Evolutionary conservation across 768 basidiomycete species (phyloP), one percentile per base, ranked within the genome.

Genomic region (Lactarius tabidus): DNA sequence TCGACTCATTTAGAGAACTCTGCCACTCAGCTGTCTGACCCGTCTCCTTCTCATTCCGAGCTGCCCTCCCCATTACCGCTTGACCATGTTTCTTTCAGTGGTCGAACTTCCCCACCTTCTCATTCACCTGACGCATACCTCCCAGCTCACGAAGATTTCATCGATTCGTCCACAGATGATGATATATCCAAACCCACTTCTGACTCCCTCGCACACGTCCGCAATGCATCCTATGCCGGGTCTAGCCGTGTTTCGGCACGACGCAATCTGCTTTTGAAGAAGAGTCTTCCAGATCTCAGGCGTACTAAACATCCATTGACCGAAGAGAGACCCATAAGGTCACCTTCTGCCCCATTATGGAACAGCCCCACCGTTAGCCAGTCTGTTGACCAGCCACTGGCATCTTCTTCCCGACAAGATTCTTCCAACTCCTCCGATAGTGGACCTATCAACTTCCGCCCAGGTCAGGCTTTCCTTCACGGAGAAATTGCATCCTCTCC

Each of bases 231-330:
- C 15, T 79, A 79, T 69, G 82, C 77, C 48, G 80, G 74, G 67
- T 72, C 72, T 59, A 77, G 63, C 62, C 77, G 71, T 66, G 76
- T 68, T 66, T 72, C 77, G 65, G 73, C 72, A 41, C 78, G 77
- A 60, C 71, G 73, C 55, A 77, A 76, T 15, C 72, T 87, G 35
- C 70, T 76, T 2, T 79, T 79, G 38, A 95, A 93, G 79, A 91
- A 95, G 76, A 94, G 92, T 63, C 79, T 96, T 63, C 94, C 95
- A 8, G 93, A 97, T 72, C 78, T 96, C 55, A 83, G 90, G 31
- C 84, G 77, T 18, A 77, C 80, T 35, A 82, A 79, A 54, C 71
- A 81, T 43, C 78, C 77, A 59, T 75, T 77, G 65, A 71, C 63
- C 63, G 72, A 73, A 18, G 75, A 76, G 33, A 64, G 72, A 38